Conservation (phyloP, 352 stramenopile genomes). For the Nothophytophthora sp. region DNA sequence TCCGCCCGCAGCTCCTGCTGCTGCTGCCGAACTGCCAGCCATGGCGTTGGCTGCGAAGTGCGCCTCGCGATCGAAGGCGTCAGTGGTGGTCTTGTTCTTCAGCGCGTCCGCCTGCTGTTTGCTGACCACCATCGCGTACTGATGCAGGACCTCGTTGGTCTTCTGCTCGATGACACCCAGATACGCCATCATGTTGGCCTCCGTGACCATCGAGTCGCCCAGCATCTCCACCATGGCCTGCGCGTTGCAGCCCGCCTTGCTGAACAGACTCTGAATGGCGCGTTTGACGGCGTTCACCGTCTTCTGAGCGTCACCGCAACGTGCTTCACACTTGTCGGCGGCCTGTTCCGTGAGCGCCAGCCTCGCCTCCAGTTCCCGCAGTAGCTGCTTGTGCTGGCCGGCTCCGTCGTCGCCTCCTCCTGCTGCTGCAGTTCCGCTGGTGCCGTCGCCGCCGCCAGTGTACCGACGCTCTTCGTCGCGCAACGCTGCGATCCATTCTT, state of each 20-base stretch:
- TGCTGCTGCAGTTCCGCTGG: constrained; percentile 9
- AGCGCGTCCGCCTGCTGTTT: constrained; percentile 44
- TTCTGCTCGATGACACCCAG: constrained; percentile 95
- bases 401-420: constrained; percentile 69
- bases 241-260: constrained; percentile 80
- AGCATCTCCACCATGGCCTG: constrained; percentile 87
- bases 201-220: constrained; percentile 87
- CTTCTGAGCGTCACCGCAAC: constrained; percentile 88
- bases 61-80: constrained; percentile 47
- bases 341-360: constrained; percentile 78
- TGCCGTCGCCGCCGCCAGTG: constrained; percentile 74
- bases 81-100: constrained; percentile 28
- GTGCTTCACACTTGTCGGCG: constrained; percentile 90
- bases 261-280: constrained; percentile 74
- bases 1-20: constrained; percentile 14
- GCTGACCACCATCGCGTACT: constrained; percentile 64
- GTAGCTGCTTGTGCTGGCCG: constrained; percentile 89
- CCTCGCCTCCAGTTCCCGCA: constrained; percentile 87
- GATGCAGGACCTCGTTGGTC: constrained; percentile 92
- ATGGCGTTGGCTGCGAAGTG: constrained; percentile 31
- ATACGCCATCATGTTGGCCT: constrained; percentile 96
- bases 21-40: constrained; percentile 3
- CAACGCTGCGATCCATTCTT: constrained; percentile 76
- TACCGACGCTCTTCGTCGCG: constrained; percentile 88
- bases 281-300: constrained; percentile 91